Evolutionary conservation across 106 monocot species (phyloP), one percentile per base, ranked within the genome.

Genomic region (Acorus calamus): DNA sequence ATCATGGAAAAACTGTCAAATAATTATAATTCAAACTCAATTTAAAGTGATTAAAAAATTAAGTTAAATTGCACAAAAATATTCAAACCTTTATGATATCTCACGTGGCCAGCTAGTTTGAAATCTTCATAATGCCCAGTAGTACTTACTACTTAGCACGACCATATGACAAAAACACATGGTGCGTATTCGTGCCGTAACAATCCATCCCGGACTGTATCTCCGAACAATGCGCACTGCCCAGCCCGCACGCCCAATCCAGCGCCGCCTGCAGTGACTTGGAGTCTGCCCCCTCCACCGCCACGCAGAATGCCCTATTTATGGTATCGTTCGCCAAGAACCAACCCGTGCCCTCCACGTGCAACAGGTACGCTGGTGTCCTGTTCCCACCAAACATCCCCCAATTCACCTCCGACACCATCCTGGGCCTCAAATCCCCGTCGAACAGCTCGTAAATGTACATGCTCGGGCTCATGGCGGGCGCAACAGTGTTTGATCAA

Each of bases 181-280:
- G n/a, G n/a, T n/a, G n/a, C n/a, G 76, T 63, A 50, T 90, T 88
- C 0, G 96, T 87, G 14, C 66, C 68, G 56, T 88, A 98, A 62
- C 96, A 98, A 13, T 14, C 63, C 68, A 88, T 79, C 11, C 96
- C 91, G 0, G 96, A 91, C 68, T 91, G 96, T 47, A 98, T 83
- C 72, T 71, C 87, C 47, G 65, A 49, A 64, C 96, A 98, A 66
- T 98, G 78, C 8, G 85, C 76, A 60, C 73, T 74, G 47, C 96
- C 91, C 2, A 87, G 91, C 10, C 96, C 91, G 54, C 96, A 98
- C 0, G 96, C 87, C 96, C 96, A 98, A 54, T 98, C 96, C 61
- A 98, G 61, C 45, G 96, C 96, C 9, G 91, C 91, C 77, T 85
- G 87, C 71, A 98, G 59, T 12, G 74, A 68, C 69, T 71, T 70